Base-by-base conservation (phyloP, 208 protist genomes). In the Pavlovales sp. region DNA sequence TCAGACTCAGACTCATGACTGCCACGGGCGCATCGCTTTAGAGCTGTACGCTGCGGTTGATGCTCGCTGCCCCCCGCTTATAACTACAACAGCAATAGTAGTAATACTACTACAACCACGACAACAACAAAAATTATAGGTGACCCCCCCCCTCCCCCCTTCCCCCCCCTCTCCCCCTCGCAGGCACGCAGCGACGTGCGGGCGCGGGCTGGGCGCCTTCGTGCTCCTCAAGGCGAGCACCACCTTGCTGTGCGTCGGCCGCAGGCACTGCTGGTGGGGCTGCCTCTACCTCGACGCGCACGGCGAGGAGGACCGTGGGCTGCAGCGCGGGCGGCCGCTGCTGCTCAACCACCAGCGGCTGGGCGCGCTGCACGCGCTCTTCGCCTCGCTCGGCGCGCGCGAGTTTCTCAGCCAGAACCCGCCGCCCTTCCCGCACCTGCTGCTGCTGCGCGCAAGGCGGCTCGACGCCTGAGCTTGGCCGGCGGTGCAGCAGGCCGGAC, bases 281-380 rank as follows among this genome's bases (percentile, higher is more conserved):
- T 86, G 36, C 32, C 82, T 76, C 47, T 86, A 86, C 57, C 82
- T 86, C 4, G 82, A 86, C 34, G 41, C 1, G 20, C 82, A 86
- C 30, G 82, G 82, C 44, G 82, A 86, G 57, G 82, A 86, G 38
- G 82, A 86, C 34, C 82, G 82, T n/a, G 47, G 47, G 0, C 37
- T 86, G 34, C 38, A 2, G 1, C 82, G 82, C 38, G 82, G 82
- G 11, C 44, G 82, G 0, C 82, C 82, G 36, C 82, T 86, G 18
- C 82, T 77, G 36, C 82, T 86, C 30, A 46, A 46, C 32, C 11
- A 11, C 4, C 18, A 57, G 0, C 82, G 82, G 47, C 47, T 86
- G 57, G 36, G 30, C 20, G 82, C 66, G 38, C 47, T 86, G 37
- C 18, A 26, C 22, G 1, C 42, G 47, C 36, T 86, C 30, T 86